Evolutionary conservation across 129 eudicot genomes (phyloP), one percentile per base, ranked within the genome.

Genomic region (Centrapalus pauciflorus): DNA sequence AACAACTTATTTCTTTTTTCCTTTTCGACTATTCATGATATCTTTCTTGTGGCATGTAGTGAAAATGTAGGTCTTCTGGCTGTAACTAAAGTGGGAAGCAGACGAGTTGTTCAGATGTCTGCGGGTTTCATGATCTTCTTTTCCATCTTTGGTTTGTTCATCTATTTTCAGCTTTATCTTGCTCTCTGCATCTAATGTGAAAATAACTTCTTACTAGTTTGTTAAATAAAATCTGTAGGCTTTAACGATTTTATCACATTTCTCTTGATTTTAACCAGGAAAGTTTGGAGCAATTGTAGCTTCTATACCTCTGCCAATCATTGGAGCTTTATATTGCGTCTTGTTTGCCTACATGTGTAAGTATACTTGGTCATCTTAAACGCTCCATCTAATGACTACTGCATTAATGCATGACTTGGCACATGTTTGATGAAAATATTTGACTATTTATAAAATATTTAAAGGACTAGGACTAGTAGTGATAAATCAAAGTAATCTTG

Each of bases 281-380:
- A 89, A 94, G 68, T 94, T 94, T 16, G 97, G 99, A 26, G 99
- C 96, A 17, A 66, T 94, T 41, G 72, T 89, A 27, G 99, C 99
- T 72, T 94, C 97, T 33, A 89, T 94, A 54, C 99, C 99, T 20
- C 74, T 89, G 51, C 92, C 97, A 24, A 89, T 94, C 20, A 67
- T 86, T 66, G 99, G 97, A 50, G 99, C 99, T 21, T 56, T 94
- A 27, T 89, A 94, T 34, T 94, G 99, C 66, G 75, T 94, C 84
- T 81, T 94, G 45, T 89, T 89, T 66, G 97, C 85, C 28, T 83
- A 82, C 63, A 87, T 86, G 86, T 81, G 99, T 94, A 86, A 21
- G 97, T 60, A 62, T 33, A 25, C 27, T 17, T 26, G 33, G 49
- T 50, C 0, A 33, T 33, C 70, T 11, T 37, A 8, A 72, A 4